Percentiles rank a stretch among this genome's conserved stretches.
Evolutionary conservation across 768 basidiomycete species (phyloP).

Genomic region (Scleroderma bovista): DNA sequence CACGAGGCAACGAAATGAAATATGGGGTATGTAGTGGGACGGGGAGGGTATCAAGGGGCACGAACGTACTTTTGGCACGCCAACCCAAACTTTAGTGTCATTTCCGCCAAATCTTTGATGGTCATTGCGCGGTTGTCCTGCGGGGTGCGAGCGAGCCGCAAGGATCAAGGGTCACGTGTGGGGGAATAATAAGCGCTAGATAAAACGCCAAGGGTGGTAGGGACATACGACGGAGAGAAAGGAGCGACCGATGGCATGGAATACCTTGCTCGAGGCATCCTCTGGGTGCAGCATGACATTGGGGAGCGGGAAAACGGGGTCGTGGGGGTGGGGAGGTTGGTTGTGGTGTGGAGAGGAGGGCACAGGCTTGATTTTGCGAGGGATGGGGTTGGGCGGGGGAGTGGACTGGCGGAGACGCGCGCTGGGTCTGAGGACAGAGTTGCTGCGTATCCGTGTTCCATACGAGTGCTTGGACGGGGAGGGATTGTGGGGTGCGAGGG

Average conservation of each 20-base stretch:
- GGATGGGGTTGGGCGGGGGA: constrained; percentile 30
- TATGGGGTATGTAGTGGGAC: no score
- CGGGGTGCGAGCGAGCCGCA: background rate
- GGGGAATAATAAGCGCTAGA: constrained; percentile 13
- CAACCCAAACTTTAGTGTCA: constrained; percentile 57
- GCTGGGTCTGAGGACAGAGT: constrained; percentile 47
- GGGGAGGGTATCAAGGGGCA: constrained; percentile 1
- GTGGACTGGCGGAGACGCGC: constrained; percentile 44
- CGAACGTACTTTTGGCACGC: constrained; percentile 67
- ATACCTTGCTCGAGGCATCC: constrained; percentile 66
- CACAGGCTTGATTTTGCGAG: constrained; percentile 29
- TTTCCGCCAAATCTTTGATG: constrained; percentile 78
- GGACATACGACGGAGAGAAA: constrained; percentile 66
- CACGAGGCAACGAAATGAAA: constrained; percentile 8
- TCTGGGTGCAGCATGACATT: constrained; percentile 68
- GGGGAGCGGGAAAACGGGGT: constrained; percentile 51
- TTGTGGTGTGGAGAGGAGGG: constrained; percentile 19
- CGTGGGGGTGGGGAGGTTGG: constrained; percentile 11
- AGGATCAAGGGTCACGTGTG: constrained; percentile 14
- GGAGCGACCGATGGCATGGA: constrained; percentile 66
- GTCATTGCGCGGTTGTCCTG: constrained; percentile 83
- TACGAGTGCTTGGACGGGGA: constrained; percentile 34
- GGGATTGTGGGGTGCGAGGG: constrained; percentile 5
- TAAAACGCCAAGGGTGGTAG: constrained; percentile 1
- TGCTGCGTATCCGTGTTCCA: constrained; percentile 51